Evolutionary conservation across 1,139 yeast species (phyloP).

Genomic region (Taphrina populina): DNA sequence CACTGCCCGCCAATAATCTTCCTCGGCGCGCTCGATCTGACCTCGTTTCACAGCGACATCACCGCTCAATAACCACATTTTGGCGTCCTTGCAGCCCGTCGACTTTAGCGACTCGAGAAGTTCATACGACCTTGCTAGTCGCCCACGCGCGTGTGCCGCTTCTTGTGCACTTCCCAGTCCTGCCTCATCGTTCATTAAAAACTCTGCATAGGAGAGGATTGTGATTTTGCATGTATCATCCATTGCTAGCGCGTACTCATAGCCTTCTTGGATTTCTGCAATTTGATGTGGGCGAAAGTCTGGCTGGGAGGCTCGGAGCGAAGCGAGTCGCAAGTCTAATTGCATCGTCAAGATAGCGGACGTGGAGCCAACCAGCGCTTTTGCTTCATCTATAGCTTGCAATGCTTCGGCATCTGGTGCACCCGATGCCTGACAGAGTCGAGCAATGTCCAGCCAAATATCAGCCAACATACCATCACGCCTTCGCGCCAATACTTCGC

Average conservation of each 20-base stretch:
- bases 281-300: neutral
- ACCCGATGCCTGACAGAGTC: neutral
- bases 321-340: neutral
- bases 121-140: slow-evolving; percentile 17
- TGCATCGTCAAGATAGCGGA: neutral
- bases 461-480: slow-evolving; percentile 9
- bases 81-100: slow-evolving; percentile 1
- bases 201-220: slow-evolving; percentile 4
- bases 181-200: neutral
- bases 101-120: slow-evolving; percentile 7
- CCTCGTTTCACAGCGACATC: slow-evolving; percentile 4
- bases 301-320: neutral
- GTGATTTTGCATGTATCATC: slow-evolving; percentile 4
- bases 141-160: neutral
- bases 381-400: slow-evolving; percentile 17
- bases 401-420: neutral
- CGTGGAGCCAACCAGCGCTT: neutral
- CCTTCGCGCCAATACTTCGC: no score
- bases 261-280: neutral
- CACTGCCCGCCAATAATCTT: slow-evolving; percentile 19
- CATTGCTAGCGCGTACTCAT: neutral
- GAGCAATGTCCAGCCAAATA: slow-evolving; percentile 12
- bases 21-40: slow-evolving; percentile 10
- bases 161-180: neutral
- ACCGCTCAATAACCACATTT: slow-evolving; percentile 7